Evolutionary conservation across 768 basidiomycete genomes (phyloP).

Genomic region (Paxillus ammoniavirescens): DNA sequence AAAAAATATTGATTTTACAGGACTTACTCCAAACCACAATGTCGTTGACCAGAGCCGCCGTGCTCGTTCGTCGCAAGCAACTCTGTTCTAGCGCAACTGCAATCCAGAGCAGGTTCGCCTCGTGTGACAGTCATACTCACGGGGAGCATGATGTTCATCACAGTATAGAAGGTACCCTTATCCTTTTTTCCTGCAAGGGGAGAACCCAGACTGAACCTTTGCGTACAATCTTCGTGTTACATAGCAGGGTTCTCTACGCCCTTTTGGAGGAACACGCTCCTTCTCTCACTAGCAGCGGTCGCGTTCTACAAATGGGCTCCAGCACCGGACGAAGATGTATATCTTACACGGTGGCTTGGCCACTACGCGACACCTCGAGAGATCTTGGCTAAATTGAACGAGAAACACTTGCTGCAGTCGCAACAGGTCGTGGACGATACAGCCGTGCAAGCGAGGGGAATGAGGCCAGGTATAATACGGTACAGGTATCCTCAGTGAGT

Average conservation of each 20-base stretch:
- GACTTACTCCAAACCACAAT: constrained; percentile 25
- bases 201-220: constrained; percentile 3
- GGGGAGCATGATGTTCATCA: constrained; percentile 42
- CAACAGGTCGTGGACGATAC: constrained; percentile 39
- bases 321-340: constrained; percentile 54
- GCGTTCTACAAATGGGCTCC: constrained; percentile 72
- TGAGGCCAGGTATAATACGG: constrained; percentile 51
- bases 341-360: constrained; percentile 65
- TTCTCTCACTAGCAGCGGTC: constrained; percentile 48
- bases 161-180: constrained; percentile 57
- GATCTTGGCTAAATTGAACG: constrained; percentile 55
- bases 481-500: constrained; percentile 76
- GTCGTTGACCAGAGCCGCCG: constrained; percentile 42
- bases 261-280: constrained; percentile 65
- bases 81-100: constrained; percentile 22
- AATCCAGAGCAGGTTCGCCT: constrained; percentile 42
- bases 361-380: constrained; percentile 53
- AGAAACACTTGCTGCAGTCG: constrained; percentile 50
- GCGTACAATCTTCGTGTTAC: constrained; percentile 18
- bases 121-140: constrained; percentile 43
- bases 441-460: constrained; percentile 42
- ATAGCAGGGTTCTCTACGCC: constrained; percentile 55
- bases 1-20: too few relatives aligned
- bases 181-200: background rate
- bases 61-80: constrained; percentile 35